These are phyloP conservation scores for Microbotryum saponariae DNA, from an alignment of 1,284 basidiomycete species.

Conservation along the genomic window DNA sequence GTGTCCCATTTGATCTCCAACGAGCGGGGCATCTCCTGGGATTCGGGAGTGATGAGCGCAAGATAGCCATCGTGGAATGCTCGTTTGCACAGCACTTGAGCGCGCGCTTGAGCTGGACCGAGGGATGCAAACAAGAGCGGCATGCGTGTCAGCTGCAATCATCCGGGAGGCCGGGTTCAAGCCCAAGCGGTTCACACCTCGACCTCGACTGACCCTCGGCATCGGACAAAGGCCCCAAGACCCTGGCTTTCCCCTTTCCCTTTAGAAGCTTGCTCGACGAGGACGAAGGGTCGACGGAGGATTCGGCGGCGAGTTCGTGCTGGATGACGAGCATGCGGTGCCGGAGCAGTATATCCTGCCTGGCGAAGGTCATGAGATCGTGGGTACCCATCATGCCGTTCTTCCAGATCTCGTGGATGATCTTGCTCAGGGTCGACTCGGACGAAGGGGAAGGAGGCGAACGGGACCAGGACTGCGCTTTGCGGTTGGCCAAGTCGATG, in stretches of 20 bases:
- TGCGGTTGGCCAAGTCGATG: conserved; percentile 62
- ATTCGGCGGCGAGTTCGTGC: conserved; percentile 1
- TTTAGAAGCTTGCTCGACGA: conserved; percentile 7
- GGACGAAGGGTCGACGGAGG: not conserved
- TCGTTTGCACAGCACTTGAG: conserved; percentile 10
- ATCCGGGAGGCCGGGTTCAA: too few relatives aligned
- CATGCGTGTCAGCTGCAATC: too few relatives aligned
- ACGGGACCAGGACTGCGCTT: conserved; percentile 46
- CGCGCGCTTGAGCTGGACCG: too few relatives aligned
- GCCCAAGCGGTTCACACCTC: too few relatives aligned
- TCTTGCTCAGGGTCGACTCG: conserved; percentile 5
- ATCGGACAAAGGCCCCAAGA: not conserved
- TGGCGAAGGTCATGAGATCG: conserved; percentile 2
- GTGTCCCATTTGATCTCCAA: conserved; percentile 35
- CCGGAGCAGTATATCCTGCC: conserved; percentile 10
- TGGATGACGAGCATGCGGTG: conserved; percentile 1
- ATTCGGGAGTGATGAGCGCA: conserved; percentile 28
- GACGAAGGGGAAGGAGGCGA: conserved; percentile 5
- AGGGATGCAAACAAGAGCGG: too few relatives aligned
- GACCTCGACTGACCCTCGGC: too few relatives aligned
- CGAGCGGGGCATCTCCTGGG: conserved; percentile 23
- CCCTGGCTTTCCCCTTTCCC: not conserved
- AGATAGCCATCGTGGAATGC: conserved; percentile 28
- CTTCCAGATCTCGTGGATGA: conserved; percentile 1
- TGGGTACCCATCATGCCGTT: too few relatives aligned